These are phyloP conservation scores for Colletotrichum echinochloae DNA, from an alignment of 2,329 filamentous ascomycete genomes.

Conservation along the genomic window DNA sequence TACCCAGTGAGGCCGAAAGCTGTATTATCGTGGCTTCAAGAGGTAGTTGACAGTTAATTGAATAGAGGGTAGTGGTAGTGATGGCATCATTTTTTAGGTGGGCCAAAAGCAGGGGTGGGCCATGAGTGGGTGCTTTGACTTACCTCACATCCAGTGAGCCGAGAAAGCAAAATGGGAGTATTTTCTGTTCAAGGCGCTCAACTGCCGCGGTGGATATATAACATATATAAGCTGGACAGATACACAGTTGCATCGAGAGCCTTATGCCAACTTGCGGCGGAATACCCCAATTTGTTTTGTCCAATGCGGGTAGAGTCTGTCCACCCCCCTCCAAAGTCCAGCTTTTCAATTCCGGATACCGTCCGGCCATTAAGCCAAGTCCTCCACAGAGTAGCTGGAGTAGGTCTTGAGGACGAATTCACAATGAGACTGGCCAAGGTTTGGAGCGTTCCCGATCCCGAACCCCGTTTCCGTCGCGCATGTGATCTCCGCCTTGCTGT, in stretches of 20 bases:
- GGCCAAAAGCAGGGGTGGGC: too few species aligned
- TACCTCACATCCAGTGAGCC: conserved; percentile 3
- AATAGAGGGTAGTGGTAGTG: too few species aligned
- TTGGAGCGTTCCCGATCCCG: not conserved
- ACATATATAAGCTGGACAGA: conserved; percentile 13
- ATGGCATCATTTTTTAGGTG: too few species aligned
- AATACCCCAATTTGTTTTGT: conserved; percentile 4
- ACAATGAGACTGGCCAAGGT: conserved; percentile 2
- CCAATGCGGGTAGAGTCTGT: conserved; percentile 7
- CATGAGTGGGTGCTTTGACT: too few species aligned
- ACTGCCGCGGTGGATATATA: conserved; percentile 10
- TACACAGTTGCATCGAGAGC: conserved; percentile 12
- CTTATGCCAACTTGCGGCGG: not conserved
- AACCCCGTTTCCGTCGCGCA: not conserved
- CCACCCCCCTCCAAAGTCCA: not conserved
- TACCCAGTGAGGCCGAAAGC: too few species aligned
- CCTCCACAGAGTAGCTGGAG: not conserved
- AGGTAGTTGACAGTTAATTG: too few species aligned
- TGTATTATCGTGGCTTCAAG: too few species aligned
- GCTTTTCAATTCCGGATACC: not conserved
- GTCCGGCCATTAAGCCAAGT: not conserved
- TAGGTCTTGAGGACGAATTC: not conserved
- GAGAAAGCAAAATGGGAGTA: conserved; percentile 28
- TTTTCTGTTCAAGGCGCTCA: not conserved
- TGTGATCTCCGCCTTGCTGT: conserved; percentile 18